Base-by-base conservation (phyloP, 495 filamentous ascomycete species). In the Trypethelium eluteriae region DNA sequence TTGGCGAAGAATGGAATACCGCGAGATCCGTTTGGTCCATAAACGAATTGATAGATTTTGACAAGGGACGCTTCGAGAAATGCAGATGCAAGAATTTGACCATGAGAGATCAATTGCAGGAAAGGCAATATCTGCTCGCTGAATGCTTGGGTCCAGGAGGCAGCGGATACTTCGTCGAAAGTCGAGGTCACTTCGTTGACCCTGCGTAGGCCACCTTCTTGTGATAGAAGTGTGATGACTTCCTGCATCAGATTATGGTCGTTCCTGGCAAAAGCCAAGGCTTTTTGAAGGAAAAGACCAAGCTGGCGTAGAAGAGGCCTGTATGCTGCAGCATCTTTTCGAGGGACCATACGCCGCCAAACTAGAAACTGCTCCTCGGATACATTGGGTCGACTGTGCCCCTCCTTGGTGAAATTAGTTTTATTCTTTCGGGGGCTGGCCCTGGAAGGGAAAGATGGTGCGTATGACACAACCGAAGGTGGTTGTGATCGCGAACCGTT, bases 31-130 rank as follows among this genome's bases (percentile, higher is more conserved):
- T 67, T 71, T 11, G 75, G 69, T 18, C 86, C 84, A 66, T 78
- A 86, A 32, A 88, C 68, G 66, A 81, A 78, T 63, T 81, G 85
- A 73, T 82, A 86, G 39, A 88, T 84, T 2, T 80, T 85, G 18
- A 75, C 81, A 36, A 88, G 76, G 2, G 80, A 72, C 44, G 76
- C 78, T 67, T 88, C 85, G 9, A 88, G 71, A 2, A 86, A 74
- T 39, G 84, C 70, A 0, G 86, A 88, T 3, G 77, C 73, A 12
- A 82, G 67, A 10, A 88, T 78, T 35, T 82, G 75, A 3, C 77
- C 76, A 70, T 85, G 76, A 25, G 83, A 77, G 62, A 88, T 78
- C 25, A 76, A 78, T 64, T 75, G 72, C 41, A 85, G 73, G 67
- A 88, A 85, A 5, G 83, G 81, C 41, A 85, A 71, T 7, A 81